Conservation (phyloP, 75 land plant genomes). For the Sequoia sempervirens region DNA sequence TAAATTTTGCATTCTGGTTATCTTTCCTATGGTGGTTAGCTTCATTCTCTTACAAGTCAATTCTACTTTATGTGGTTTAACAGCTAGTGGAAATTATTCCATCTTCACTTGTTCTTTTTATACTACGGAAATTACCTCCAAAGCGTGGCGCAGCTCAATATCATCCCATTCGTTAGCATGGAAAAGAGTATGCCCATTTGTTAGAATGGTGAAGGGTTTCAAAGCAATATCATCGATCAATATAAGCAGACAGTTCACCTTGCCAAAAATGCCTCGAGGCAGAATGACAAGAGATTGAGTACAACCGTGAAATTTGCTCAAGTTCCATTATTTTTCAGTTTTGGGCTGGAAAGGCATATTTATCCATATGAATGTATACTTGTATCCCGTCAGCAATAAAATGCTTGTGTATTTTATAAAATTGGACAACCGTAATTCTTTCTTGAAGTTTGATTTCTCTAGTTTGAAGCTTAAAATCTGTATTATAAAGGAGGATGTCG, state of each 20-base stretch:
- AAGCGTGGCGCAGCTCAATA: conserved; percentile 70
- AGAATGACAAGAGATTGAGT: neutral
- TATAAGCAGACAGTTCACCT: neutral
- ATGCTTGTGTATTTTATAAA: conserved; percentile 4
- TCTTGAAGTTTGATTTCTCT: neutral
- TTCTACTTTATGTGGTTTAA: neutral
- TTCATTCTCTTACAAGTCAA: neutral
- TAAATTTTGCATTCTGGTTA: neutral
- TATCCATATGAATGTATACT: neutral
- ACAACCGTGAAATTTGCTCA: neutral
- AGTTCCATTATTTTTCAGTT: neutral
- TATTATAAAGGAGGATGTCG: neutral
- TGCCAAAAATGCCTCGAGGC: neutral
- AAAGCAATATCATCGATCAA: neutral
- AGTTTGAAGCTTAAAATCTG: neutral
- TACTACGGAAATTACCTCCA: conserved; percentile 88
- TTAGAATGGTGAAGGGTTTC: neutral
- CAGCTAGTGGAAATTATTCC: conserved; percentile 92
- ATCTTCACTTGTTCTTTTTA: conserved; percentile 84
- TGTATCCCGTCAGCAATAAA: neutral
- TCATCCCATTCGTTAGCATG: conserved; percentile 64
- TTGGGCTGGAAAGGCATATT: neutral
- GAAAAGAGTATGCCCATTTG: neutral
- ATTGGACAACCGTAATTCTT: neutral
- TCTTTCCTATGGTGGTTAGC: neutral